Evolutionary conservation across 2,329 filamentous ascomycete species (phyloP).

Genomic region (Beauveria rudraprayagi): DNA sequence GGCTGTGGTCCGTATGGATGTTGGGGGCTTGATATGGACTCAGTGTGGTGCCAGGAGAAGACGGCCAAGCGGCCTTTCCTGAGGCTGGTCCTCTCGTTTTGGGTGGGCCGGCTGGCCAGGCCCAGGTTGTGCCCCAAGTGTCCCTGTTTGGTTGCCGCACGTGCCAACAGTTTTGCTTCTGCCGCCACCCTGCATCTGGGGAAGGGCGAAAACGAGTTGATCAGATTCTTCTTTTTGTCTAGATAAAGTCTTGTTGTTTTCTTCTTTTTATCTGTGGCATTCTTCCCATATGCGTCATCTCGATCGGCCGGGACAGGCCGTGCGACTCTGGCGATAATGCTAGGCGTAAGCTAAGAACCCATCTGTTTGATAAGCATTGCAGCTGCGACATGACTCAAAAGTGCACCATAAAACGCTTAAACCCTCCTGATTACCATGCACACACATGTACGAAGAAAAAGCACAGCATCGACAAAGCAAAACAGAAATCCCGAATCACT

Average conservation of each 20-base stretch:
- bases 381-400: too few relatives aligned
- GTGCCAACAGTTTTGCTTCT: conserved; percentile 8
- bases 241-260: neutral
- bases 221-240: too few relatives aligned
- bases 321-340: too few relatives aligned
- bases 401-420: too few relatives aligned
- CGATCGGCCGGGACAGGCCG: too few relatives aligned
- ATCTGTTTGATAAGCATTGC: too few relatives aligned
- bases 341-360: too few relatives aligned
- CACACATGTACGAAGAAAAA: too few relatives aligned
- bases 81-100: neutral
- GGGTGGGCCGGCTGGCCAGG: neutral
- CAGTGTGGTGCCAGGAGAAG: conserved; percentile 1
- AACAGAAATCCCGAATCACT: too few relatives aligned
- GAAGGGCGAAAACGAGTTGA: neutral
- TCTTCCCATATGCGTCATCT: too few relatives aligned
- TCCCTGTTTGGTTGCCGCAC: neutral
- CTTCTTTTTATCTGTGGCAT: neutral
- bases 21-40: neutral
- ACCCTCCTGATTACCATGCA: too few relatives aligned
- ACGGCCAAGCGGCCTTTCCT: neutral
- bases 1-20: neutral
- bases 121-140: neutral
- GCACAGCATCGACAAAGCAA: too few relatives aligned
- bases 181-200: conserved; percentile 2